Conservation (phyloP, 2,329 filamentous ascomycete genomes). For the Aureobasidium sp. region DNA sequence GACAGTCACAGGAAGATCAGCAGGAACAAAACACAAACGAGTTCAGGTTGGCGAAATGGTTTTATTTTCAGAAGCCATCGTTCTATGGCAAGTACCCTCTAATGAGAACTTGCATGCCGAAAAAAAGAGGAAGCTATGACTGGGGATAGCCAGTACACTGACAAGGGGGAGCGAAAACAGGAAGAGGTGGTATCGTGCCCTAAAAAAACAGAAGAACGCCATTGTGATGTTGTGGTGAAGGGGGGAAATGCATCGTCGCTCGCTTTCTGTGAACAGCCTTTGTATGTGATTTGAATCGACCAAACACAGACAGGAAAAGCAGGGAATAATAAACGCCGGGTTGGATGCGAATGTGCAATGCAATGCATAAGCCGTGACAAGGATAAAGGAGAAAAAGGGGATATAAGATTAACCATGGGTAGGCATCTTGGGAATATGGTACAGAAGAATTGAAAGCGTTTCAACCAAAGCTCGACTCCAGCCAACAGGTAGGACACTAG, state of each 20-base stretch:
- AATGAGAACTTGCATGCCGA: background rate
- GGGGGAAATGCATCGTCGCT: background rate
- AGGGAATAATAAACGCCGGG: background rate
- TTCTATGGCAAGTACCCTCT: background rate
- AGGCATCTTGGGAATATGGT: constrained; percentile 1
- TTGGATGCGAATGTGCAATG: background rate
- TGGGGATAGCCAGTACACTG: background rate
- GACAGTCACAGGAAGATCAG: background rate
- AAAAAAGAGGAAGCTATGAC: background rate
- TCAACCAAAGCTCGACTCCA: background rate
- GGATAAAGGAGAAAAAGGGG: background rate
- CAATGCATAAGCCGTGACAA: background rate
- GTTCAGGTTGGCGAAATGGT: background rate
- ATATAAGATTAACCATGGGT: background rate
- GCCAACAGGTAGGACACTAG: background rate
- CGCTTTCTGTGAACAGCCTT: constrained; percentile 5
- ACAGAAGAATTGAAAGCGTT: constrained; percentile 6
- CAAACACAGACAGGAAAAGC: background rate
- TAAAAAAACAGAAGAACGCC: background rate
- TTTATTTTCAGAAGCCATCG: background rate
- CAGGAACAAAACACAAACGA: background rate
- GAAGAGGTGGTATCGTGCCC: constrained; percentile 6
- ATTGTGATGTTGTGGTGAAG: background rate
- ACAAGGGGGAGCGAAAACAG: background rate
- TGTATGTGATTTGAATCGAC: background rate